These are phyloP conservation scores for Xylaria sp. DNA, from an alignment of 2,329 filamentous ascomycete species.

Conservation along the genomic window DNA sequence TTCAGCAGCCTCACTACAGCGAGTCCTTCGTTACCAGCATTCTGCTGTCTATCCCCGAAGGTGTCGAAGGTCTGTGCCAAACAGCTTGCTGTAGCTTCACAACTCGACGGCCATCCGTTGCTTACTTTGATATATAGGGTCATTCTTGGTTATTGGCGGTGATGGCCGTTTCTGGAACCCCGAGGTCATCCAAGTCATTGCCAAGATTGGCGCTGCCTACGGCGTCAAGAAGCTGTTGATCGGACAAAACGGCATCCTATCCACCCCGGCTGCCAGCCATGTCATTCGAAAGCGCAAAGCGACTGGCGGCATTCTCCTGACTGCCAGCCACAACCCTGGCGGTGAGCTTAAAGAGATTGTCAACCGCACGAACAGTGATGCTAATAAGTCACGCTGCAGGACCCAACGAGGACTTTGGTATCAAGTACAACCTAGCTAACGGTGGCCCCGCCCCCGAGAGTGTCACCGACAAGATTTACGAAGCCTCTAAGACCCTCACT, in stretches of 20 bases:
- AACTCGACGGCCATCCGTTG: conserved; percentile 10
- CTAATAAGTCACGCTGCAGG: conserved; percentile 55
- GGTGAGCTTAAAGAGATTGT: conserved; percentile 61
- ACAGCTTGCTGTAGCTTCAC: background rate
- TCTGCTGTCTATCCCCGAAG: conserved; percentile 94
- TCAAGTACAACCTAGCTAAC: conserved; percentile 99
- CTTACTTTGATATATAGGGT: conserved; percentile 47
- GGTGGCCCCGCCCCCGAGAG: conserved; percentile 94
- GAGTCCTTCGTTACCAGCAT: conserved; percentile 95
- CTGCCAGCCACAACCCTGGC: conserved; percentile 97
- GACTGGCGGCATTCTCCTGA: conserved; percentile 94
- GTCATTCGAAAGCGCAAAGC: conserved; percentile 93
- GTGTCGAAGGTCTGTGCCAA: conserved; percentile 68
- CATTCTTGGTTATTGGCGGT: conserved; percentile 94
- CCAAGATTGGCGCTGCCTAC: conserved; percentile 95
- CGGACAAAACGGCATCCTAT: conserved; percentile 94
- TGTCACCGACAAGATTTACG: conserved; percentile 98
- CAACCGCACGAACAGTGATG: background rate
- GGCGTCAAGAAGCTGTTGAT: conserved; percentile 99
- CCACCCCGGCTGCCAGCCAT: conserved; percentile 94
- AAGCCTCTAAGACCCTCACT: conserved; percentile 84
- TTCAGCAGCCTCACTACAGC: conserved; percentile 94
- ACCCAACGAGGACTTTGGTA: conserved; percentile 93
- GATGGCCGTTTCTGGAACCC: conserved; percentile 98
- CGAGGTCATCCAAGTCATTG: conserved; percentile 94